Conservation (phyloP, 805 yeast genomes). For the Blastobotrys chiropterorum region DNA sequence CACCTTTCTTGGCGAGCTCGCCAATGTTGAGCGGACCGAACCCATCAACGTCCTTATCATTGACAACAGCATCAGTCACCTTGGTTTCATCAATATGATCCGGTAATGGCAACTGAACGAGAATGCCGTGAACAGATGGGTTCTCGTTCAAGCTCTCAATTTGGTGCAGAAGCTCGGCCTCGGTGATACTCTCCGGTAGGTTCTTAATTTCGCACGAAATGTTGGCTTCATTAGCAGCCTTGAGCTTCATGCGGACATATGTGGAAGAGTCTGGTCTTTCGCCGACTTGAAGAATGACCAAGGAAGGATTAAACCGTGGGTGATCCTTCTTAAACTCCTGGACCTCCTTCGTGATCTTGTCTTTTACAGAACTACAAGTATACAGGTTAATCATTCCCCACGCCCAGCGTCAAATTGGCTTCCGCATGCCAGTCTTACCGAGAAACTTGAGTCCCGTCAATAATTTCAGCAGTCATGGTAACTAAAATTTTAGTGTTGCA, state of each 20-base stretch:
- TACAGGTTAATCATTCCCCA: background rate
- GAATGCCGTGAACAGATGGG: constrained; percentile 72
- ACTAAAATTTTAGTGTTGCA: background rate
- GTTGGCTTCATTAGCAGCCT: constrained; percentile 80
- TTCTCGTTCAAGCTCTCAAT: constrained; percentile 66
- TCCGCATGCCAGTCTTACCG: constrained; percentile 26
- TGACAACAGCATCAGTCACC: constrained; percentile 72
- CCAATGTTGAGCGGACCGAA: constrained; percentile 86
- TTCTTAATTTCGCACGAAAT: constrained; percentile 62
- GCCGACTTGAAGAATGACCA: constrained; percentile 88
- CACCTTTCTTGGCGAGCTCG: constrained; percentile 82
- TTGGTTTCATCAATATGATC: constrained; percentile 67
- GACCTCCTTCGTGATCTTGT: constrained; percentile 47
- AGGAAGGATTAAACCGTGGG: constrained; percentile 60
- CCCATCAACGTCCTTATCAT: constrained; percentile 91
- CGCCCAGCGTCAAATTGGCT: background rate
- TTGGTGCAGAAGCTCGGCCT: constrained; percentile 49
- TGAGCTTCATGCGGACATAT: constrained; percentile 84
- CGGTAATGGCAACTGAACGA: constrained; percentile 90
- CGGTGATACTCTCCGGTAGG: constrained; percentile 55
- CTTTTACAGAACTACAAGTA: constrained; percentile 36
- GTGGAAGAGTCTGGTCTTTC: constrained; percentile 86
- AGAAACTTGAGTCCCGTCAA: constrained; percentile 60
- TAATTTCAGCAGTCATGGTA: constrained; percentile 25
- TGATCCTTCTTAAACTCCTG: constrained; percentile 35